Base-by-base conservation (phyloP, 2,329 filamentous ascomycete species). In the Akanthomyces uredinophilus region DNA sequence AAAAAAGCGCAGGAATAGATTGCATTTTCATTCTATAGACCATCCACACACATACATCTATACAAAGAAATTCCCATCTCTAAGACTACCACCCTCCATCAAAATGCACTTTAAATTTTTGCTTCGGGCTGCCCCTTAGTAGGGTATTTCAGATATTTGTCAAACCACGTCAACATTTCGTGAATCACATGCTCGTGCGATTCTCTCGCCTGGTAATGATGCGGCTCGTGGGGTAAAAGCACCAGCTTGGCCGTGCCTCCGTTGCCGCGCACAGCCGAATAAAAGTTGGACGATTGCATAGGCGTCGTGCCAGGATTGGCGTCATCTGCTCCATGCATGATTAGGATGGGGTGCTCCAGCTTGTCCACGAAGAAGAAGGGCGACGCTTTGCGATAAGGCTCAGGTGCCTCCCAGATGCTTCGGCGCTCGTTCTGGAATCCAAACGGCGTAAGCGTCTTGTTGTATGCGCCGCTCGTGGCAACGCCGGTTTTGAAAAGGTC, bases 1-100 rank as follows among this genome's bases (percentile, higher is more conserved):
- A 65, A 66, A 39, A 74, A 75, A 66, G 65, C 82, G 49, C 70
- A 74, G 58, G 68, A 69, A 61, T 70, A 73, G 56, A 11, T 50
- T 16, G 18, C 22, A 39, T 37, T 18, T 43, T 46, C n/a, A 52
- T 52, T 52, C 43, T 39, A 58, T 39, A 58, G 32, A 58, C 20
- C 27, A 35, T 5, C 20, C 13, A 41, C 35, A 20, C 35, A 18
- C 22, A 20, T 29, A 35, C 18, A 20, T 41, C 44, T 50, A 56
- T 29, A 20, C 7, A 50, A 27, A 58, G 4, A 16, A 41, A 50
- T n/a, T 1, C 32, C 35, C 18, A 22, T 16, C 24, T 43, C 35
- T 50, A 20, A n/a, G n/a, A n/a, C n/a, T 14, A 35, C 32, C 14
- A 18, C 14, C 8, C 4, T 41, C 44, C 35, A 35, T 3, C 55